A percentile compares a stretch with the other conserved stretches of the same genome.
Conservation (phyloP, 2,329 filamentous ascomycete genomes). For the Verticillium alfalfae region DNA sequence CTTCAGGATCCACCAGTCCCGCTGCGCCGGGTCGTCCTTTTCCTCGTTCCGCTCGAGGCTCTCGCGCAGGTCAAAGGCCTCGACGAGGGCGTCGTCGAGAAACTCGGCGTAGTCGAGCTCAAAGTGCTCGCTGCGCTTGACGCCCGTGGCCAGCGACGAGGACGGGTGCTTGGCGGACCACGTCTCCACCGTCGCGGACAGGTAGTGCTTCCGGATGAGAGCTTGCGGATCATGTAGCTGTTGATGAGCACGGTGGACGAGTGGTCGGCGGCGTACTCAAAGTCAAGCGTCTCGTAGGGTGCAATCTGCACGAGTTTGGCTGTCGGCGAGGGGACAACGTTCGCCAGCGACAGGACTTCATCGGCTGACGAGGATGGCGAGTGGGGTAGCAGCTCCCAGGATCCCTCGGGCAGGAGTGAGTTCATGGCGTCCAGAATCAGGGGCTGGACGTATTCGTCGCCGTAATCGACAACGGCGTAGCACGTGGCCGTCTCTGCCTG, state of each 20-base stretch:
- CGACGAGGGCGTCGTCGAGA: slow-evolving; percentile 84
- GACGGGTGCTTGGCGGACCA: slow-evolving; percentile 81
- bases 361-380: slow-evolving; percentile 15
- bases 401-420: slow-evolving; percentile 49
- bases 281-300: slow-evolving; percentile 84
- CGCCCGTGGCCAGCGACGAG: slow-evolving; percentile 62
- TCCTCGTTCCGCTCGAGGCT: slow-evolving; percentile 63
- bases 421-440: slow-evolving; percentile 71
- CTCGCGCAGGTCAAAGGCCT: slow-evolving; percentile 81
- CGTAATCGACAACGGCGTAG: slow-evolving; percentile 76
- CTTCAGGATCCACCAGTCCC: slow-evolving; percentile 97
- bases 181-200: slow-evolving; percentile 74
- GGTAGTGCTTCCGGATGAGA: slow-evolving; percentile 91
- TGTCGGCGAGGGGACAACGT: slow-evolving; percentile 24
- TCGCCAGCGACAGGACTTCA: slow-evolving; percentile 25
- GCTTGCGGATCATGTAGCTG: slow-evolving; percentile 95
- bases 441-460: slow-evolving; percentile 84
- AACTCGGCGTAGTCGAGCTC: slow-evolving; percentile 98
- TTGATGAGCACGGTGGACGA: slow-evolving; percentile 65
- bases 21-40: slow-evolving; percentile 25
- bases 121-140: slow-evolving; percentile 77
- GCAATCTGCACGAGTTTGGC: slow-evolving; percentile 68
- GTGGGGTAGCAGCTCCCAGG: slow-evolving; percentile 49
- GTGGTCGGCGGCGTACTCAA: slow-evolving; percentile 64
- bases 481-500: slow-evolving; percentile 31